A percentile compares a stretch with the other conserved stretches of the same genome.
phyloP scores from a whole-genome alignment of 192 early-diverging fungal genomes.

The Kappamyces sp. region DNA sequence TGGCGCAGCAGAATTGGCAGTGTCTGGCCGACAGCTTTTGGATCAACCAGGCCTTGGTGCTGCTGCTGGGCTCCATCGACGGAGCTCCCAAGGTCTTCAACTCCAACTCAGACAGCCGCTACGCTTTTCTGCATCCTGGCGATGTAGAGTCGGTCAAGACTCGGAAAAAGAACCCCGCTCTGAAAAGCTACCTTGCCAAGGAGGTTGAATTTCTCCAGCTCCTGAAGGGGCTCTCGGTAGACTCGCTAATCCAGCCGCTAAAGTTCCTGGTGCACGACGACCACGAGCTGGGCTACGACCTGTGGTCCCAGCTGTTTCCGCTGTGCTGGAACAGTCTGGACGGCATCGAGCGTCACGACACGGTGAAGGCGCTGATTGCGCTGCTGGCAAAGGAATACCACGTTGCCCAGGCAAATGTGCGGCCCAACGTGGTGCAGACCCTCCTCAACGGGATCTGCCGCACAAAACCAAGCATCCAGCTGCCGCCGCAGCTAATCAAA shows the following conservation, averaged over 20 bases:
- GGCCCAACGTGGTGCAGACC: constrained; percentile 95
- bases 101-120: constrained; percentile 1
- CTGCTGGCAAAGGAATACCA: constrained; percentile 92
- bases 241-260: constrained; percentile 30
- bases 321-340: constrained; percentile 71
- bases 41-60: constrained; percentile 86
- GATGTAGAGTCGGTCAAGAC: constrained; percentile 22
- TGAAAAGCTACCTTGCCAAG: constrained; percentile 1
- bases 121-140: constrained; percentile 1
- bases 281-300: constrained; percentile 53
- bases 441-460: constrained; percentile 80
- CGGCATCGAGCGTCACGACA: constrained; percentile 73
- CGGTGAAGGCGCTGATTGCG: constrained; percentile 74
- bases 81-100: constrained; percentile 11
- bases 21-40: constrained; percentile 78
- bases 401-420: constrained; percentile 61
- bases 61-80: constrained; percentile 63
- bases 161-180: constrained; percentile 1
- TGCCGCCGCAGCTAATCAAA: constrained; percentile 91
- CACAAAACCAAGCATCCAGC: constrained; percentile 62
- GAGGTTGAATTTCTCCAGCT: constrained; percentile 50
- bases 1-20: constrained; percentile 96
- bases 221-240: constrained; percentile 41
- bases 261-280: constrained; percentile 40
- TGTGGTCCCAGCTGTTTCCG: constrained; percentile 86